A percentile compares a stretch with the other conserved stretches of the same genome.
Evolutionary conservation across 371 early-diverging fungal species (phyloP).

Genomic region (Apophysomyces sp.): DNA sequence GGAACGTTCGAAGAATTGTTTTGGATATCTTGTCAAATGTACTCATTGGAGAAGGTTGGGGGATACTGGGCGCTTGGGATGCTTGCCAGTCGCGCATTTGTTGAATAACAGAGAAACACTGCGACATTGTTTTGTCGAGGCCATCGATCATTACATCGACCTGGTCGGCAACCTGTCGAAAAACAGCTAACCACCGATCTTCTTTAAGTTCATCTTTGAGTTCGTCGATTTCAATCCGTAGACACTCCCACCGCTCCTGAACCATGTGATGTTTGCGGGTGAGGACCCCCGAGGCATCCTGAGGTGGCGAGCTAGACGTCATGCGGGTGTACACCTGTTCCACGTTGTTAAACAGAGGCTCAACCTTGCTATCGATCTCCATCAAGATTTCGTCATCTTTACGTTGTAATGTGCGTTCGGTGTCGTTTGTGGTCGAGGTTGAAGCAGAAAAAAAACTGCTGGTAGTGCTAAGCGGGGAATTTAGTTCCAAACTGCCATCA

Average conservation of each 20-base stretch:
- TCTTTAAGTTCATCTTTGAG: slow-evolving; percentile 59
- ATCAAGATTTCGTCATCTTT: slow-evolving; percentile 45
- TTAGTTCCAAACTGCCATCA: background rate
- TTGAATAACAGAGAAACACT: slow-evolving; percentile 54
- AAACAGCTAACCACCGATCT: slow-evolving; percentile 59
- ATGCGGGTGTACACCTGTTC: slow-evolving; percentile 55
- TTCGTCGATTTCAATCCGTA: slow-evolving; percentile 47
- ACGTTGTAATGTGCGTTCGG: slow-evolving; percentile 2
- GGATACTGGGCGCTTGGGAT: slow-evolving; percentile 3
- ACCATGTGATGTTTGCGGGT: slow-evolving; percentile 36
- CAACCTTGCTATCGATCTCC: slow-evolving; percentile 55
- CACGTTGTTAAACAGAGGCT: slow-evolving; percentile 51
- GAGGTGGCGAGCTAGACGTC: slow-evolving; percentile 29
- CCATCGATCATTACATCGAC: slow-evolving; percentile 63
- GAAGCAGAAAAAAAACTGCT: slow-evolving; percentile 8
- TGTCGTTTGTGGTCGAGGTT: background rate
- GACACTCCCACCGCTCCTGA: slow-evolving; percentile 47
- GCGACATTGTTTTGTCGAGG: slow-evolving; percentile 53
- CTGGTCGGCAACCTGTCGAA: slow-evolving; percentile 58
- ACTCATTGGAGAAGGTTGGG: background rate
- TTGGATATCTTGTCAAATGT: slow-evolving; percentile 9
- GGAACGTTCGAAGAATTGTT: slow-evolving; percentile 15
- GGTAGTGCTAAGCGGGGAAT: background rate
- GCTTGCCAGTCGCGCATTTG: slow-evolving; percentile 33
- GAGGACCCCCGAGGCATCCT: slow-evolving; percentile 35